Evolutionary conservation across 2,329 filamentous ascomycete species (phyloP).

Genomic region (Penicillium hordei): DNA sequence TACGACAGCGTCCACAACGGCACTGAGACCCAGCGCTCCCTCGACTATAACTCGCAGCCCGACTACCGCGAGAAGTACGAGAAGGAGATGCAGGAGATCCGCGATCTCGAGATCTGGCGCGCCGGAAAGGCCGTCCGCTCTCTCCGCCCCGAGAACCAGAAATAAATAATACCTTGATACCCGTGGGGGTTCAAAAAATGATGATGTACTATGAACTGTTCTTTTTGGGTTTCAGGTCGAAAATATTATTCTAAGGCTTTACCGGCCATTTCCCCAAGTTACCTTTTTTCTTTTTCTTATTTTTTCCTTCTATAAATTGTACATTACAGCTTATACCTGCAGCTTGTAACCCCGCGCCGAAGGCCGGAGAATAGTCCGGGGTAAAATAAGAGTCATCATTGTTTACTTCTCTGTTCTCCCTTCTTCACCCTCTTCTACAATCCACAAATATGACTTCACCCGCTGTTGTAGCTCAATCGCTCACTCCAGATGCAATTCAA

Average conservation of each 20-base stretch:
- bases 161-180: slow-evolving; percentile 53
- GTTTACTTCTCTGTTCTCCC: neutral
- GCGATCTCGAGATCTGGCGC: slow-evolving; percentile 97
- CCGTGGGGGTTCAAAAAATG: slow-evolving; percentile 34
- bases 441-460: slow-evolving; percentile 45
- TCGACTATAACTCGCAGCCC: slow-evolving; percentile 93
- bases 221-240: slow-evolving; percentile 23
- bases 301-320: neutral
- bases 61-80: slow-evolving; percentile 98
- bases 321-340: neutral
- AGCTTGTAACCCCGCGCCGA: neutral
- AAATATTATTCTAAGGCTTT: slow-evolving; percentile 12
- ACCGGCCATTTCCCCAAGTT: slow-evolving; percentile 6
- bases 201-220: slow-evolving; percentile 38
- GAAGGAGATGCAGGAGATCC: slow-evolving; percentile 98
- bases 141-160: slow-evolving; percentile 84
- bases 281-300: neutral
- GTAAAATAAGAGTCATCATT: slow-evolving; percentile 4
- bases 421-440: neutral
- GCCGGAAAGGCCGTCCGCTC: slow-evolving; percentile 93
- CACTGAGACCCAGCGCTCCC: slow-evolving; percentile 90
- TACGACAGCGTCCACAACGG: slow-evolving; percentile 92
- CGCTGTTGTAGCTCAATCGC: slow-evolving; percentile 39
- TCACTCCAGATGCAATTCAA: slow-evolving; percentile 71
- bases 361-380: slow-evolving; percentile 11